Evolutionary conservation across 164 flowering plant genomes (phyloP).

Genomic region (Taxillus chinensis): DNA sequence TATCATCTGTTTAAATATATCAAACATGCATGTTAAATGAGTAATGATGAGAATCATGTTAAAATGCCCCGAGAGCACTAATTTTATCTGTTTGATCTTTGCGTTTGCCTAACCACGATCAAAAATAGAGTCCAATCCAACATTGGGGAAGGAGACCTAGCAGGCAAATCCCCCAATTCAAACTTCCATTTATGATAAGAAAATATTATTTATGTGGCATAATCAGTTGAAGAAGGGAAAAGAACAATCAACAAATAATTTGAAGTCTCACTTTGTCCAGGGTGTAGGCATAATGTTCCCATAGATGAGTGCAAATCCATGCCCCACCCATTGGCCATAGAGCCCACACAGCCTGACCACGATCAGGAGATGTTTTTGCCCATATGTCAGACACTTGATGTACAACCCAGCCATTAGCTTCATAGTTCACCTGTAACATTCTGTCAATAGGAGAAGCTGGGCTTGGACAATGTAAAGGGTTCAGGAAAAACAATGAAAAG

Average conservation of each 20-base stretch:
- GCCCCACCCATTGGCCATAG: slow-evolving; percentile 99
- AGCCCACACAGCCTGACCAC: slow-evolving; percentile 78
- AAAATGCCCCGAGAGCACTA: no score
- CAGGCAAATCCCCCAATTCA: background rate
- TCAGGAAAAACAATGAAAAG: no score
- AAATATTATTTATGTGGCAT: background rate
- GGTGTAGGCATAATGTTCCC: slow-evolving; percentile 87
- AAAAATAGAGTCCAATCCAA: background rate
- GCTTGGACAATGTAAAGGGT: background rate
- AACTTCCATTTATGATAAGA: background rate
- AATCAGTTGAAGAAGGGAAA: background rate
- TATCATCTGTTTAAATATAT: no score
- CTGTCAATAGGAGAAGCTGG: slow-evolving; percentile 8
- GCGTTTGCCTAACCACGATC: no score
- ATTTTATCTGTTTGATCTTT: no score
- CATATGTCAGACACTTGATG: slow-evolving; percentile 92
- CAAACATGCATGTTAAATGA: no score
- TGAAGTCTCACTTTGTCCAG: slow-evolving; percentile 63
- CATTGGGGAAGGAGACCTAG: background rate
- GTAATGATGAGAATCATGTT: no score
- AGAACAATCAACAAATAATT: background rate
- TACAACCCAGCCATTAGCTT: slow-evolving; percentile 83
- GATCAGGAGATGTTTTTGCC: slow-evolving; percentile 89
- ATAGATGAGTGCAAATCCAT: slow-evolving; percentile 90
- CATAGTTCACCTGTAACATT: slow-evolving; percentile 70